phyloP scores from a whole-genome alignment of 805 yeast genomes.

The Komagataella pastoris region DNA sequence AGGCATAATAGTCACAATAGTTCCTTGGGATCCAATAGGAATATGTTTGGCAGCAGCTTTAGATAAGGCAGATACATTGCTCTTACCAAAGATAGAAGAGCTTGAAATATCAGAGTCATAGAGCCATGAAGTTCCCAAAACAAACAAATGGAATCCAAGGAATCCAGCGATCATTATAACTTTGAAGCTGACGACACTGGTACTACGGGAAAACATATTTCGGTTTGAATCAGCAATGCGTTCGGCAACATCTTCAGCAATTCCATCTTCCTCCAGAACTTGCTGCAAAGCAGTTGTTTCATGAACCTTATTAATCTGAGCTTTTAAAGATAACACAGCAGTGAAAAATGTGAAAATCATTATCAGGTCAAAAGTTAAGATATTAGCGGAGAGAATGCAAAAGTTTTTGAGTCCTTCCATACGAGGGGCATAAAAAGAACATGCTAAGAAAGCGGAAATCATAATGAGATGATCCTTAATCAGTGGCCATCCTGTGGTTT shows the following conservation, averaged over 20 bases:
- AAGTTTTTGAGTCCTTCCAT: constrained; percentile 70
- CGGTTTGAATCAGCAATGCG: constrained; percentile 35
- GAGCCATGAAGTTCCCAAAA: constrained; percentile 61
- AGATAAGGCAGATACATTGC: constrained; percentile 16
- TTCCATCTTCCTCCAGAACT: constrained; percentile 88
- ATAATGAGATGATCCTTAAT: constrained; percentile 70
- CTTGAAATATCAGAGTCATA: constrained; percentile 25
- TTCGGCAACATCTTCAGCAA: constrained; percentile 60
- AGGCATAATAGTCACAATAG: constrained; percentile 45
- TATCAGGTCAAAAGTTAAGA: constrained; percentile 57
- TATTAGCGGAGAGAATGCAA: constrained; percentile 59
- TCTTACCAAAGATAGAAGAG: constrained; percentile 11
- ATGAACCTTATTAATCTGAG: constrained; percentile 79
- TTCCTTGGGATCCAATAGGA: constrained; percentile 26
- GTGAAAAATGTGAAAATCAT: constrained; percentile 72
- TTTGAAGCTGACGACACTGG: constrained; percentile 40
- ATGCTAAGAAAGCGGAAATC: constrained; percentile 54
- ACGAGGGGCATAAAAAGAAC: constrained; percentile 50
- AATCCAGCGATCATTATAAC: constrained; percentile 46
- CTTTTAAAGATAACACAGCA: constrained; percentile 73
- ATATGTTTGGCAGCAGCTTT: constrained; percentile 28
- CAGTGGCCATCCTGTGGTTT: constrained; percentile 32
- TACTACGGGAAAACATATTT: constrained; percentile 21
- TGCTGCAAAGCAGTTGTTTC: constrained; percentile 64
- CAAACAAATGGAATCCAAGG: constrained; percentile 50